These are phyloP conservation scores for Cercospora sp. DNA, from an alignment of 2,329 filamentous ascomycete species.

Conservation along the genomic window DNA sequence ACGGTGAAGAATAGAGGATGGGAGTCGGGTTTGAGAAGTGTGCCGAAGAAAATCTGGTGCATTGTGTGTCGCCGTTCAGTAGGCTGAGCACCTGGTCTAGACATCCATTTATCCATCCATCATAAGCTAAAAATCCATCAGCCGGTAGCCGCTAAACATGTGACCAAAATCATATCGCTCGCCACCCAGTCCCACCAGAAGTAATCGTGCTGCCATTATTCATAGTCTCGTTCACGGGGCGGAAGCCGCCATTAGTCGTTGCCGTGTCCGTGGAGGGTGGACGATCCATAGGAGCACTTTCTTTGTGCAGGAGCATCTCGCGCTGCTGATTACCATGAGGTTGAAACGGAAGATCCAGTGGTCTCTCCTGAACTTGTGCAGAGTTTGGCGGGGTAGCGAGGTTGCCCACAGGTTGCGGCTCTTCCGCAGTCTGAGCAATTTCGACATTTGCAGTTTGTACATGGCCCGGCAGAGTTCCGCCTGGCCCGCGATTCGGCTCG, in stretches of 20 bases:
- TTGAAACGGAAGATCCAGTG: not conserved
- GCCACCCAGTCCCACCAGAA: slow-evolving; percentile 15
- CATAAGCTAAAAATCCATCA: not conserved
- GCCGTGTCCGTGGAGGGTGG: not conserved
- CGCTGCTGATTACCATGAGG: not conserved
- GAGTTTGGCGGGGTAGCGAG: not conserved
- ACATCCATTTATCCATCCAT: not conserved
- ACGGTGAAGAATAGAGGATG: not conserved
- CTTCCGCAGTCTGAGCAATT: not conserved
- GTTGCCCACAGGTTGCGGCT: not conserved
- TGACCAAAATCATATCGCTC: slow-evolving; percentile 12
- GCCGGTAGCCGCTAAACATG: not conserved
- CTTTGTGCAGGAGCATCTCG: not conserved
- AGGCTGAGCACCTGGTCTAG: not conserved
- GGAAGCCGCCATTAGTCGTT: slow-evolving; percentile 19
- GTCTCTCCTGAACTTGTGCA: not conserved
- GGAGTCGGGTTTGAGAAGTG: not conserved
- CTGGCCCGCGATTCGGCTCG: not conserved
- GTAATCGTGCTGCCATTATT: slow-evolving; percentile 9
- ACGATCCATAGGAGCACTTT: not conserved
- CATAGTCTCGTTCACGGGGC: slow-evolving; percentile 22
- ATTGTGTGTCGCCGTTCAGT: not conserved
- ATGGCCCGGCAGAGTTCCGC: not conserved
- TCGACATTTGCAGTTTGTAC: not conserved
- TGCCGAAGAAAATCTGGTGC: not conserved